Base-by-base conservation (phyloP, 2,329 filamentous ascomycete genomes). In the Xylariaceae sp. region DNA sequence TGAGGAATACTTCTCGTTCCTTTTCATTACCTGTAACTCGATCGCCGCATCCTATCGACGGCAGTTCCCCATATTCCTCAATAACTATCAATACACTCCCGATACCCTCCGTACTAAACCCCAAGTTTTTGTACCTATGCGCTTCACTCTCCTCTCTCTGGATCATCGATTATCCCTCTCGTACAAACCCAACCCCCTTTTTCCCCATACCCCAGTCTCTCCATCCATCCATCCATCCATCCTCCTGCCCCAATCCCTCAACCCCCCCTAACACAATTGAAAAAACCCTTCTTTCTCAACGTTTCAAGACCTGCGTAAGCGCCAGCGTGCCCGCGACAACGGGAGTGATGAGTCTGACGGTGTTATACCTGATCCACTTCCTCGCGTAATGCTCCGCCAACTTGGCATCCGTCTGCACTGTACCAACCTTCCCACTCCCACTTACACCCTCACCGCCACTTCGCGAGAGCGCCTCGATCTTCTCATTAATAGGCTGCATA, bases 401-500 rank as follows among this genome's bases (percentile, higher is more conserved):
- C 18, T 46, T 52, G 5, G 36, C 27, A 37, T 59, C 55, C 8
- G 51, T 50, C 8, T 30, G 33, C 16, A 37, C 50, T 39, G 50
- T 48, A 4, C 47, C 36, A n/a, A 52, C 48, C 26, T 40, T 34
- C 21, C 21, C 21, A 6, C 11, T 24, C 11, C 21, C 21, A 6
- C 11, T 24, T 11, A 6, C 21, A 6, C 11, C 11, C 21, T 24
- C 21, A 24, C 21, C 21, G 11, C 21, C 11, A n/a, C n/a, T n/a
- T n/a, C n/a, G n/a, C n/a, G n/a, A n/a, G 38, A 71, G 52, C 12
- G 59, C 63, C 40, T 68, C 65, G n/a, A 72, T 43, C 53, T 67
- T 66, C 41, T 65, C 62, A 40, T 73, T 72, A 47, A 72, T 47
- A 16, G 69, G 69, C 61, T 72, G 68, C 68, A 72, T 69, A 42